Base-by-base conservation (phyloP, 2,329 filamentous ascomycete species). In the Paecilomyces formosus region DNA sequence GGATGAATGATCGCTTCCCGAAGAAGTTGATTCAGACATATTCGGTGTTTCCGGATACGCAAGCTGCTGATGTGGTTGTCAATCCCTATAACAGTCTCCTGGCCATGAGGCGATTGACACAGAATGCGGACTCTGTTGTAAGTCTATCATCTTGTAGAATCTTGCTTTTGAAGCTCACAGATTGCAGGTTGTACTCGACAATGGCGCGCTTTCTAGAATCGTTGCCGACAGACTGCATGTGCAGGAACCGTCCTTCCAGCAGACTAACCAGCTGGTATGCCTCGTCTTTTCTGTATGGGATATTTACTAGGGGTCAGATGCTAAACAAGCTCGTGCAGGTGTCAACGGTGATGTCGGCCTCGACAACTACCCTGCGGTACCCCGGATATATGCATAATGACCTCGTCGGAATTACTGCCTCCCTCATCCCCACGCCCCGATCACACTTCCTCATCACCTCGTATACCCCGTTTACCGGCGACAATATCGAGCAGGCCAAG, bases 361-460 rank as follows among this genome's bases (percentile, higher is more conserved):
- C 91, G 71, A 99, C 94, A 3, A 97, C 93, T 9, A 97, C 95
- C 2, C 85, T 99, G 55, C 85, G 94, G 70, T 99, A 99, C 73
- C 94, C 94, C 1, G 94, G 94, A 45, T 99, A 99, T 78, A 99
- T 99, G 94, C 94, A 99, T 81, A 99, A 99, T 75, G 94, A 99
- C 72, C 87, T 99, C 15, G 92, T 96, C 70, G 94, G 93, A 75
- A 97, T 99, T 67, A 84, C 99, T 59, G 94, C 95, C 24, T 96
- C 92, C 21, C 83, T 99, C 50, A 97, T 99, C 62, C 94, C 94
- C 1, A 99, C 93, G 0, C 95, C 94, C 9, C 88, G 94, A 66
- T 96, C 92, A 72, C 95, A 99, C 78, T 99, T 99, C 83, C 82
- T 99, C 60, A 96, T 97, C 86, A 99, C 94, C 4, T 91, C 93